Base-by-base conservation (phyloP, 129 eudicot genomes). In the Saposhnikovia divaricata region DNA sequence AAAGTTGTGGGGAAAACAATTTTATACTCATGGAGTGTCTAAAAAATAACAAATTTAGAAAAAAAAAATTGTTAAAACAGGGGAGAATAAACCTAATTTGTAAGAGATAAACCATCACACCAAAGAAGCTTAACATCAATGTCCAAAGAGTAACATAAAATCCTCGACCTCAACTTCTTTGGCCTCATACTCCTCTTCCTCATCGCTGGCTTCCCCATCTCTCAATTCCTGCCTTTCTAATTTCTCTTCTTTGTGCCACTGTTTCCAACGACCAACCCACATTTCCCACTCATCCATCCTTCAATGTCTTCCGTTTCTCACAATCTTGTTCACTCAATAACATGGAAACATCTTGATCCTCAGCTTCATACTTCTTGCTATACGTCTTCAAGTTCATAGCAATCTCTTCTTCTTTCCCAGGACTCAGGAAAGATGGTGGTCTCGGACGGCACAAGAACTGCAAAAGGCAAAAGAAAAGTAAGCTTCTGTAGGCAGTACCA, bases 371-470 rank as follows among this genome's bases (percentile, higher is more conserved):
- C 82, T 87, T 93, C 88, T 90, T 93, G 78, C 92, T 90, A 82
- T 90, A 93, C 80, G 87, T 90, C 89, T 89, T 90, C 51, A 93
- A 74, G 79, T 93, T 90, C 85, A 89, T 93, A 0, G 90, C 82
- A 3, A 93, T 89, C 74, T 93, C 98, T 63, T 93, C 98, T 76
- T 93, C 98, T 78, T 90, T 89, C 80, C 91, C 98, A 0, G 90
- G 85, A 65, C 84, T 90, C 92, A 93, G 74, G 83, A 91, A 83
- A 0, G 98, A 85, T 65, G 92, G 92, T 25, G 97, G 98, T 84
- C 96, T 91, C 45, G 96, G 96, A 37, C 98, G 88, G 97, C 98
- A 93, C 78, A 84, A 73, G 69, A 83, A 93, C 94, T 91, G 89
- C 77, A 81, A 70, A 19, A 21, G 51, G 39, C 28, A 79, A 79